Base-by-base conservation (phyloP, 169 alveolate genomes). In the Babesia microti region DNA sequence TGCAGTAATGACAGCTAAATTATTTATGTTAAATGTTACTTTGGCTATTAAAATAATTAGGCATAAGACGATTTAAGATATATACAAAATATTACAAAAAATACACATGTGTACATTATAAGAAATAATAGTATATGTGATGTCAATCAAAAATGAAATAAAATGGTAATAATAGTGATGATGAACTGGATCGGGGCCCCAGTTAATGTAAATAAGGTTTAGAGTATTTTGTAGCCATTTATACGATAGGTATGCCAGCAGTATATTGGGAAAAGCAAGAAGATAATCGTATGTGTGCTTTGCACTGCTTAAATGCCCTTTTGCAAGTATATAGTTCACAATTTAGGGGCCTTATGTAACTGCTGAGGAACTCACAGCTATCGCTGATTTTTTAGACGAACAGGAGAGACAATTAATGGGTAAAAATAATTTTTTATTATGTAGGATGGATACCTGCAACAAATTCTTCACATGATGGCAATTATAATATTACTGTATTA, bases 181-280 rank as follows among this genome's bases (percentile, higher is more conserved):
- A n/a, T n/a, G n/a, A n/a, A n/a, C n/a, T n/a, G n/a, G n/a, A n/a
- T n/a, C n/a, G n/a, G n/a, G n/a, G n/a, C n/a, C n/a, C n/a, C n/a
- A n/a, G n/a, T n/a, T n/a, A n/a, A n/a, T n/a, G n/a, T n/a, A n/a
- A n/a, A n/a, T n/a, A n/a, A n/a, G n/a, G n/a, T n/a, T n/a, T n/a
- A n/a, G n/a, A n/a, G n/a, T n/a, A n/a, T n/a, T n/a, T n/a, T n/a
- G n/a, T n/a, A n/a, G n/a, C n/a, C n/a, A n/a, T n/a, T n/a, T n/a
- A n/a, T n/a, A n/a, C n/a, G n/a, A n/a, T n/a, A n/a, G n/a, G n/a
- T n/a, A n/a, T n/a, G n/a, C 29, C 12, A n/a, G 27, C n/a, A 2
- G 81, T 81, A 21, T 81, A 81, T 57, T 81, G 86, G 86, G 89
- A 81, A 43, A 81, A 79, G 35, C 89, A 81, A 63, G 76, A 79